These are phyloP conservation scores for Phytophthora pluvialis DNA, from an alignment of 352 stramenopile genomes.

Conservation along the genomic window DNA sequence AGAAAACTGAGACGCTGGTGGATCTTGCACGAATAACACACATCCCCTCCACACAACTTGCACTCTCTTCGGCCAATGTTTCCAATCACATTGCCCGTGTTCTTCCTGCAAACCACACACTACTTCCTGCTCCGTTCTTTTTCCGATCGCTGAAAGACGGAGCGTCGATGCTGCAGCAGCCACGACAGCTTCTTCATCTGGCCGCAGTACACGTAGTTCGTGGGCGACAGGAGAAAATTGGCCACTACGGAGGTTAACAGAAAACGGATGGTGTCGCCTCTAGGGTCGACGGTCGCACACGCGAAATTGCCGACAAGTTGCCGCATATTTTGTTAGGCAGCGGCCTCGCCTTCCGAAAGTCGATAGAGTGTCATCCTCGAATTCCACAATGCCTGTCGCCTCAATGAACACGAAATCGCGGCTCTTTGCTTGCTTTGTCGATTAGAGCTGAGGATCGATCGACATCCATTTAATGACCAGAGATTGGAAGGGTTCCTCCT, in stretches of 20 bases:
- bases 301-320: constrained; percentile 46
- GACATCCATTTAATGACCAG: constrained; percentile 40
- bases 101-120: constrained; percentile 37
- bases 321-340: constrained; percentile 38
- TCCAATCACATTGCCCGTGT: constrained; percentile 24
- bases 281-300: constrained; percentile 28
- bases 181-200: constrained; percentile 66
- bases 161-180: constrained; percentile 28
- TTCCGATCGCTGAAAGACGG: constrained; percentile 1
- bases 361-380: constrained; percentile 36
- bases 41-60: constrained; percentile 30
- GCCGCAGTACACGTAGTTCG: constrained; percentile 47
- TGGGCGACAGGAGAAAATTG: constrained; percentile 38
- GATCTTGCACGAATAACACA: constrained; percentile 46
- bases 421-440: constrained; percentile 9
- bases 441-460: constrained; percentile 25
- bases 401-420: constrained; percentile 14
- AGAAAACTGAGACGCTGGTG: constrained; percentile 48
- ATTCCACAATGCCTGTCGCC: constrained; percentile 9
- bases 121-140: background rate
- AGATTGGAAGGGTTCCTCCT: constrained; percentile 35
- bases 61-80: constrained; percentile 29
- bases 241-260: constrained; percentile 29
- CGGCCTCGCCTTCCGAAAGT: constrained; percentile 39
- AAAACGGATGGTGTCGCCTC: constrained; percentile 35